These are phyloP conservation scores for Plantago coronopus DNA, from an alignment of 305 asterid genomes.

Conservation along the genomic window DNA sequence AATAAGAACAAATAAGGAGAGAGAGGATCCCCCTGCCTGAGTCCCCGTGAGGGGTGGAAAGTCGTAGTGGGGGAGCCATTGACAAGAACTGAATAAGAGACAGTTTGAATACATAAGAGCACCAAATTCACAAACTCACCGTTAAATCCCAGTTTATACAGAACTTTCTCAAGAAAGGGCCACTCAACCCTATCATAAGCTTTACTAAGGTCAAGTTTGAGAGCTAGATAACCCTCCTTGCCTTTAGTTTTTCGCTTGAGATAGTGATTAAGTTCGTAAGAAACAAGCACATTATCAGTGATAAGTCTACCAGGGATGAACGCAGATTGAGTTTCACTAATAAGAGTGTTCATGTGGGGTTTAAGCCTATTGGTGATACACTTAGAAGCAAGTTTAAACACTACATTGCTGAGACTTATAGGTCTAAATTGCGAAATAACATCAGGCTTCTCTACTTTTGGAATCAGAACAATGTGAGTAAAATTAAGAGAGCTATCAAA, in stretches of 20 bases:
- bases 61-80: neutral
- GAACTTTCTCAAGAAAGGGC: neutral
- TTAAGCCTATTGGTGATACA: too few relatives aligned
- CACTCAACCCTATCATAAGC: neutral
- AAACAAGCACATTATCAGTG: neutral
- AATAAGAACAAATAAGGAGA: neutral
- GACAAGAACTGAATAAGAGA: neutral
- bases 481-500: too few relatives aligned
- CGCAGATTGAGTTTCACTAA: too few relatives aligned
- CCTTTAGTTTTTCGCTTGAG: neutral
- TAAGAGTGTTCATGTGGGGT: too few relatives aligned
- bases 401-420: too few relatives aligned
- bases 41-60: neutral
- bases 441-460: too few relatives aligned
- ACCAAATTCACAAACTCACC: neutral
- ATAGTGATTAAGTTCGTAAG: neutral
- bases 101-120: neutral
- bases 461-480: too few relatives aligned
- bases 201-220: neutral
- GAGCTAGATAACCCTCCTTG: neutral
- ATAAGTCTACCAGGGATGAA: neutral
- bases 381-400: too few relatives aligned
- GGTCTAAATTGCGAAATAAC: too few relatives aligned
- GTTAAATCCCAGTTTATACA: neutral
- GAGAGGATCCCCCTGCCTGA: neutral